Evolutionary conservation across 768 basidiomycete species (phyloP).

Genomic region (Trametes cingulata): DNA sequence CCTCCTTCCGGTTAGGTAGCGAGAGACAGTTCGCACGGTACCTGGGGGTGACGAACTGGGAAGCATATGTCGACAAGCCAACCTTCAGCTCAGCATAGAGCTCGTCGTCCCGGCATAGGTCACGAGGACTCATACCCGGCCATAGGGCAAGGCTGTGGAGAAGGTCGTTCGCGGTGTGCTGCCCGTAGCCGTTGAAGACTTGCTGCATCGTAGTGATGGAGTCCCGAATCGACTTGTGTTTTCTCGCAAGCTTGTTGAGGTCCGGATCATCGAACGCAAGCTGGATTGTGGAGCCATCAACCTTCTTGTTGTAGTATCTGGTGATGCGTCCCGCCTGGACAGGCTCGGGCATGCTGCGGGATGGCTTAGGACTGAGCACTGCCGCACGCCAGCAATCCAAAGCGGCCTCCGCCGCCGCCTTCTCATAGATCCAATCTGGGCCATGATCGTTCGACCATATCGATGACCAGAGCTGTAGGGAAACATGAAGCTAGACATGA

Average conservation of each 20-base stretch:
- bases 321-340: no score
- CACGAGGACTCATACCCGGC: neutral
- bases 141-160: neutral
- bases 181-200: constrained; percentile 1
- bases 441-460: neutral
- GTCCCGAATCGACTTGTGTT: neutral
- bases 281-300: no score
- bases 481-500: neutral
- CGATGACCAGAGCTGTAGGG: neutral
- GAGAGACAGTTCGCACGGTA: neutral
- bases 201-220: neutral
- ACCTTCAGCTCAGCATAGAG: neutral
- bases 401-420: neutral
- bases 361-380: no score
- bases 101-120: neutral
- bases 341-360: no score
- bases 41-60: neutral
- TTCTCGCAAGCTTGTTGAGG: no score
- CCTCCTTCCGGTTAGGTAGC: neutral
- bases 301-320: no score
- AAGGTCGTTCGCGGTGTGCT: constrained; percentile 4
- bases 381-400: neutral
- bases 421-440: constrained; percentile 1
- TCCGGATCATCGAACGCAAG: no score
- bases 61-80: neutral